phyloP scores from a whole-genome alignment of 2,329 filamentous ascomycete species.

The Verticillium zaregamsianum region DNA sequence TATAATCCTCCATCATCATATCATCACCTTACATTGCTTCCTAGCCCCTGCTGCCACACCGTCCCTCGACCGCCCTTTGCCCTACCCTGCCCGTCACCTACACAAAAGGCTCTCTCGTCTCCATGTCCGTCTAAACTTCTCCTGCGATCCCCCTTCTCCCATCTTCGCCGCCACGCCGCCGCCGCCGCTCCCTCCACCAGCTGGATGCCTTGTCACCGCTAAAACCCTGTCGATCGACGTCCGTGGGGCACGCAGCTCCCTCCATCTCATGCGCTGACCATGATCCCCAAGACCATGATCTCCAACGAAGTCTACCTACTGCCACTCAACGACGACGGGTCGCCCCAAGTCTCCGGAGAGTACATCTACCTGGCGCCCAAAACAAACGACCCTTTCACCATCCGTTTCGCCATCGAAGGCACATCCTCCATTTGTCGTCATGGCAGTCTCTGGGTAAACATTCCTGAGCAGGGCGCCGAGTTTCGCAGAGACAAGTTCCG shows the following conservation, averaged over 20 bases:
- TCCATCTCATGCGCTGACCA: slow-evolving; percentile 27
- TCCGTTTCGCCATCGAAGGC: slow-evolving; percentile 89
- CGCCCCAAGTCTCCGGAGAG: slow-evolving; percentile 79
- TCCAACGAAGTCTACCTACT: slow-evolving; percentile 79
- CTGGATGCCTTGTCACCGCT: background rate
- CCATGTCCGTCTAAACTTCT: background rate
- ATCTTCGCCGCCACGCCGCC: background rate
- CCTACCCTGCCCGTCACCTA: background rate
- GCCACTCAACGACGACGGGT: slow-evolving; percentile 87
- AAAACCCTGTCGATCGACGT: background rate
- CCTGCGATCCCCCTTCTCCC: background rate
- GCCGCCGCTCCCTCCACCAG: background rate
- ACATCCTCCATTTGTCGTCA: slow-evolving; percentile 93
- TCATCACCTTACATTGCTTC: background rate
- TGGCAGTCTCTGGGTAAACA: slow-evolving; percentile 95
- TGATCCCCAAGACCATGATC: slow-evolving; percentile 59
- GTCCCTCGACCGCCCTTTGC: background rate
- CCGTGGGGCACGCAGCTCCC: slow-evolving; percentile 15
- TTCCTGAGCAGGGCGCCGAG: slow-evolving; percentile 69
- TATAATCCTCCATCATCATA: background rate
- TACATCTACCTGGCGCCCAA: slow-evolving; percentile 86
- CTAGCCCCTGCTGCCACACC: background rate
- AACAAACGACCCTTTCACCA: slow-evolving; percentile 68
- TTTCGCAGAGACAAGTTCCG: slow-evolving; percentile 79
- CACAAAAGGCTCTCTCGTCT: background rate